A percentile compares a stretch with the other conserved stretches of the same genome.
phyloP scores from a whole-genome alignment of 345 rosid genomes.

The Geranium brycei region DNA sequence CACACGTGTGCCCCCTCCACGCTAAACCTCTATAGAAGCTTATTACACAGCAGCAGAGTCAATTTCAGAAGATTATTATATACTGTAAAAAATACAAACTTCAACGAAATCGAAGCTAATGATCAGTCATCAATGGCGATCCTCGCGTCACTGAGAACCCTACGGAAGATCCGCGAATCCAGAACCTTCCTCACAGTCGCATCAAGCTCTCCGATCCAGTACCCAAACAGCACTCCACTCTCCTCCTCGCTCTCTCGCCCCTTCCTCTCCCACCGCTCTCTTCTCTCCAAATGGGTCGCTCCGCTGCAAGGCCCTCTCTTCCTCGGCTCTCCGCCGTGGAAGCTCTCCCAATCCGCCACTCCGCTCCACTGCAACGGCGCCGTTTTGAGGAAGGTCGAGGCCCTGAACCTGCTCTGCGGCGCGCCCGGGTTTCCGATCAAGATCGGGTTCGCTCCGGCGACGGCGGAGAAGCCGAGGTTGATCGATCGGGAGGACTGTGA shows the following conservation, averaged over 20 bases:
- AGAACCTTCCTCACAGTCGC: conserved; percentile 32
- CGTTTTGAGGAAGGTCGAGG: conserved; percentile 42
- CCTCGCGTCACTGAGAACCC: conserved; percentile 29
- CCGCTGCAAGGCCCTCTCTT: conserved; percentile 69
- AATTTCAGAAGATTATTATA: no score
- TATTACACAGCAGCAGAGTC: no score
- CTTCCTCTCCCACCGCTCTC: conserved; percentile 20
- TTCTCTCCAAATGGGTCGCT: conserved; percentile 53
- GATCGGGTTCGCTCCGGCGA: conserved; percentile 16
- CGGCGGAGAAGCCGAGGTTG: conserved; percentile 8
- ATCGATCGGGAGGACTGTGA: conserved; percentile 14
- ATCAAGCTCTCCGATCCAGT: conserved; percentile 9
- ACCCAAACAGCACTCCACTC: conserved; percentile 12
- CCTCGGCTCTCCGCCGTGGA: conserved; percentile 76
- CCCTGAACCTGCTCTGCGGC: conserved; percentile 34
- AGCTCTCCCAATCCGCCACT: conserved; percentile 68
- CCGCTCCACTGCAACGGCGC: conserved; percentile 42
- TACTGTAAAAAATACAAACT: no score
- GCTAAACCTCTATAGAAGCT: no score
- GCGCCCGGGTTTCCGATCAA: conserved; percentile 20
- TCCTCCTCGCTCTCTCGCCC: background rate
- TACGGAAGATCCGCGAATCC: conserved; percentile 19
- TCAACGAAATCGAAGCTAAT: background rate
- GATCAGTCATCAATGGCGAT: conserved; percentile 36
- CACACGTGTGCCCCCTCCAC: no score